These are phyloP conservation scores for Porogramme epimiltina DNA, from an alignment of 1,284 basidiomycete species.

Conservation along the genomic window DNA sequence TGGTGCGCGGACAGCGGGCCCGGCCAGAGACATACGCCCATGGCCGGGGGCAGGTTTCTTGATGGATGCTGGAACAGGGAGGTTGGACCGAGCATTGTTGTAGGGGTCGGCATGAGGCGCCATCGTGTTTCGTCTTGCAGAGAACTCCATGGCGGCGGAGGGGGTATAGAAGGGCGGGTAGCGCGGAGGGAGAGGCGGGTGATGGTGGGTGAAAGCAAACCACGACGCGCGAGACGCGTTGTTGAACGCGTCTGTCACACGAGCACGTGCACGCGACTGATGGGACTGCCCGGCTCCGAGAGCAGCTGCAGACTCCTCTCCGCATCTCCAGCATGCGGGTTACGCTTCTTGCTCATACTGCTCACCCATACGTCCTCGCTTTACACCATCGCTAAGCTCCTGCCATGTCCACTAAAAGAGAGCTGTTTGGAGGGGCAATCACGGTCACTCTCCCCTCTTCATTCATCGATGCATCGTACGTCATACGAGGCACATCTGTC, in stretches of 20 bases:
- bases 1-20: constrained; percentile 60
- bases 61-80: constrained; percentile 57
- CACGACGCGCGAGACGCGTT: constrained; percentile 15
- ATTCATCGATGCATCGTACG: constrained; percentile 88
- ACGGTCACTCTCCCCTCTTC: constrained; percentile 55
- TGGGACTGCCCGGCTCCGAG: neutral
- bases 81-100: constrained; percentile 45
- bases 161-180: neutral
- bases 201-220: constrained; percentile 14
- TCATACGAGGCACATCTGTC: constrained; percentile 20
- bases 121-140: constrained; percentile 57
- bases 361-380: neutral
- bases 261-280: constrained; percentile 24
- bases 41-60: constrained; percentile 57
- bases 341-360: neutral
- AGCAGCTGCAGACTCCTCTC: too few species aligned
- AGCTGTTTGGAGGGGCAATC: constrained; percentile 85
- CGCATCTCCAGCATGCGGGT: neutral
- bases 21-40: constrained; percentile 69
- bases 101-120: constrained; percentile 54
- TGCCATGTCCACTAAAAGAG: constrained; percentile 27
- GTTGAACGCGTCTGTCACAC: constrained; percentile 26
- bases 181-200: neutral
- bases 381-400: neutral
- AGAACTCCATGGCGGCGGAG: constrained; percentile 37